Evolutionary conservation across 2,329 filamentous ascomycete genomes (phyloP).

Genomic region (Metarhizium brunneum): DNA sequence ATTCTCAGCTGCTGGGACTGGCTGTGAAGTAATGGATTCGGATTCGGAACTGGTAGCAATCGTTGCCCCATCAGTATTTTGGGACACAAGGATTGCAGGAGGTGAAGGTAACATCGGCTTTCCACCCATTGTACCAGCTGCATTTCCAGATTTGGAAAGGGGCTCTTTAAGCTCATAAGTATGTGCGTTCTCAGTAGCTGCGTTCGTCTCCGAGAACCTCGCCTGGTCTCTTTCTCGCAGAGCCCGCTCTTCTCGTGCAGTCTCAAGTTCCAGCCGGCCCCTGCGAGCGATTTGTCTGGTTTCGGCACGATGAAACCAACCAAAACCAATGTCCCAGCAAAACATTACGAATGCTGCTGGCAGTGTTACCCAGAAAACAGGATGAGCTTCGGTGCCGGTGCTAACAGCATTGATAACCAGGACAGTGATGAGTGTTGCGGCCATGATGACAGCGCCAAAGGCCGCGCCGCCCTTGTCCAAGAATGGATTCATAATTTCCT

Average conservation of each 20-base stretch:
- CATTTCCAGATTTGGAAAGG: not conserved
- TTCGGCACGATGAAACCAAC: conserved; percentile 53
- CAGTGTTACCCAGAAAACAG: conserved; percentile 60
- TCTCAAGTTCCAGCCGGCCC: conserved; percentile 30
- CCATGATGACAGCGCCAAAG: conserved; percentile 58
- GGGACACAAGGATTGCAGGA: conserved; percentile 11
- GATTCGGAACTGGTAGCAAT: conserved; percentile 4
- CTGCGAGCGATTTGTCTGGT: conserved; percentile 53
- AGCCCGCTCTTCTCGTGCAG: conserved; percentile 9
- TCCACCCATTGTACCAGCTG: not conserved
- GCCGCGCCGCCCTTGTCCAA: conserved; percentile 56
- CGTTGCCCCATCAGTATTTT: conserved; percentile 7
- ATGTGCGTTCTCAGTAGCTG: not conserved
- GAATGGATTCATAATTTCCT: conserved; percentile 69
- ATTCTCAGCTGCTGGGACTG: not conserved
- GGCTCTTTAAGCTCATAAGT: conserved; percentile 2
- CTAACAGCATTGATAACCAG: conserved; percentile 56
- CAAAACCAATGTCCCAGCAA: conserved; percentile 54
- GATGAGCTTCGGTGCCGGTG: conserved; percentile 36
- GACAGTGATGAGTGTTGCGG: conserved; percentile 55
- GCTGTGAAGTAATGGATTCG: conserved; percentile 1
- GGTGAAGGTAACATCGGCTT: not conserved
- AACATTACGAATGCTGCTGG: conserved; percentile 62
- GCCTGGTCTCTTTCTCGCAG: conserved; percentile 8
- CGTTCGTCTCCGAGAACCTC: not conserved